Conservation (phyloP, 2,329 filamentous ascomycete species). For the Clonostachys sp. region DNA sequence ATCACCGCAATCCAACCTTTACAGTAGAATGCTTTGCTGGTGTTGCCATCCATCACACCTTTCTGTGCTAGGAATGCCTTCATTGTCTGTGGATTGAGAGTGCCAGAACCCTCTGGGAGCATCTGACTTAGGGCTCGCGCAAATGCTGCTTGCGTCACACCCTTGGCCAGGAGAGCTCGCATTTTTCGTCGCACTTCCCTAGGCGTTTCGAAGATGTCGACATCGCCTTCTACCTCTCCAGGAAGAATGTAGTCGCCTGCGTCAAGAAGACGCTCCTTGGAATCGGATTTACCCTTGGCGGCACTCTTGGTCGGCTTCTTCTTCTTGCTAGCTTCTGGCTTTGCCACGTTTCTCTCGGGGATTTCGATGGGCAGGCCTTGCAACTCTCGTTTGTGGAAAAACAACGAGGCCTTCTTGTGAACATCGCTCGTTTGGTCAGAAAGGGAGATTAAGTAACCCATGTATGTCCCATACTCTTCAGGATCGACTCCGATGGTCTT, state of each 20-base stretch:
- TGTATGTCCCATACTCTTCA: too few relatives aligned
- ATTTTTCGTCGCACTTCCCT: slow-evolving; percentile 55
- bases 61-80: slow-evolving; percentile 44
- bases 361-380: not conserved
- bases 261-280: slow-evolving; percentile 20
- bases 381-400: not conserved
- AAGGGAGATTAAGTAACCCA: too few relatives aligned
- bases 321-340: too few relatives aligned
- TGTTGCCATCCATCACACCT: slow-evolving; percentile 41
- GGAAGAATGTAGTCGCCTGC: slow-evolving; percentile 35
- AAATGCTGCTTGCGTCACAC: slow-evolving; percentile 47
- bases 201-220: slow-evolving; percentile 51
- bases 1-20: too few relatives aligned
- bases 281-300: too few relatives aligned
- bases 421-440: too few relatives aligned
- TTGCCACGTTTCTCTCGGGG: not conserved
- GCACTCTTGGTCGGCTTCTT: too few relatives aligned
- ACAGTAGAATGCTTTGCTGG: slow-evolving; percentile 43
- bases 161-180: slow-evolving; percentile 35
- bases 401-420: not conserved
- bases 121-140: slow-evolving; percentile 40
- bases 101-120: slow-evolving; percentile 23
- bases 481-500: too few relatives aligned
- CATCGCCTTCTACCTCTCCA: slow-evolving; percentile 37
- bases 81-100: slow-evolving; percentile 37